These are phyloP conservation scores for Amanita polypyramis DNA, from an alignment of 768 basidiomycete genomes.

Conservation along the genomic window DNA sequence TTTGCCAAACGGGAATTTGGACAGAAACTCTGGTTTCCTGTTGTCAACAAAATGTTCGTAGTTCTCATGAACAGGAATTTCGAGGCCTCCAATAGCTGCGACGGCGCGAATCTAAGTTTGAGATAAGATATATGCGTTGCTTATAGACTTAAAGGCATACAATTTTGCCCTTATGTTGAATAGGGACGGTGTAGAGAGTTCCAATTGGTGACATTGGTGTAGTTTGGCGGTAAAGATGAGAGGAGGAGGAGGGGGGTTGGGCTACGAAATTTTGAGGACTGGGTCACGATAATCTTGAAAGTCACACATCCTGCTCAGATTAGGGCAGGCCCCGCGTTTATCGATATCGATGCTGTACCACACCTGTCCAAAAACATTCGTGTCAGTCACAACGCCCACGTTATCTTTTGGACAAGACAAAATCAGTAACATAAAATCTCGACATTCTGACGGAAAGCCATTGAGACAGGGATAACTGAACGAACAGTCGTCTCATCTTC, in stretches of 20 bases:
- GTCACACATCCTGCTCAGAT: background rate
- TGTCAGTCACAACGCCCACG: background rate
- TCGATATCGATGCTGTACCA: constrained; percentile 8
- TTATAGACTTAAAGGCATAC: constrained; percentile 26
- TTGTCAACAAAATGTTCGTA: constrained; percentile 60
- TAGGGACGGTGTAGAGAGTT: constrained; percentile 47
- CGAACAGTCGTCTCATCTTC: background rate
- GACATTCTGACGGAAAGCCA: background rate
- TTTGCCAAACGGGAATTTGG: constrained; percentile 75
- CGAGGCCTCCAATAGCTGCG: constrained; percentile 50
- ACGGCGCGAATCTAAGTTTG: constrained; percentile 36
- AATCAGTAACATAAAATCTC: background rate
- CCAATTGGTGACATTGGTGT: constrained; percentile 44
- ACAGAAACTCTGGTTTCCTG: constrained; percentile 56
- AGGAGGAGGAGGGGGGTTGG: constrained; percentile 6
- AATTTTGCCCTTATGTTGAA: constrained; percentile 31
- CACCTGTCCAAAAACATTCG: background rate
- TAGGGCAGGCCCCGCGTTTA: constrained; percentile 2
- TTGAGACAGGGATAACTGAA: constrained; percentile 6
- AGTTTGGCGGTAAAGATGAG: constrained; percentile 15
- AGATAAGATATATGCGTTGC: background rate
- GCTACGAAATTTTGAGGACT: background rate
- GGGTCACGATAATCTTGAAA: constrained; percentile 1
- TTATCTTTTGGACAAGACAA: background rate
- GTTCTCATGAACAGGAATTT: constrained; percentile 37